Conservation (phyloP, 2,329 filamentous ascomycete species). For the Didymella sp. region DNA sequence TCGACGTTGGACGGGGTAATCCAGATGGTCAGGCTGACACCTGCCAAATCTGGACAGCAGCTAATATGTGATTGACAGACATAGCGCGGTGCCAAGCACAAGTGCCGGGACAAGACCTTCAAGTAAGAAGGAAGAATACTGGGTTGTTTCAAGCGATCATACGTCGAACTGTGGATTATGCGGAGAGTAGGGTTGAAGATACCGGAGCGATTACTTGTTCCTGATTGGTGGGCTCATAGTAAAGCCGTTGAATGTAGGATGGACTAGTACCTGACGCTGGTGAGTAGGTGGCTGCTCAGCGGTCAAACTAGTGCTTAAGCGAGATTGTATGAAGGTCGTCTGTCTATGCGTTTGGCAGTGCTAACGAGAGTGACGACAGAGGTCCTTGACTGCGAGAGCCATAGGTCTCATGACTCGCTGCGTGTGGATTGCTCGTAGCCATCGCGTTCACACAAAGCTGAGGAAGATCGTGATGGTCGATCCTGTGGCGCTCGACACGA, state of each 20-base stretch:
- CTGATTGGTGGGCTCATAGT: conserved; percentile 1
- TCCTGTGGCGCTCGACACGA: neutral
- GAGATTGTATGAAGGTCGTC: neutral
- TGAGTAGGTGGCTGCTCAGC: neutral
- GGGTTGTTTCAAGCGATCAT: conserved; percentile 5
- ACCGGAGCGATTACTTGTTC: neutral
- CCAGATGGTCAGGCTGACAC: conserved; percentile 20
- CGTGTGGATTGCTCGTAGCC: neutral
- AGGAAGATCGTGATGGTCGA: neutral
- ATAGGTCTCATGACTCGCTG: neutral
- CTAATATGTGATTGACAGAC: conserved; percentile 12
- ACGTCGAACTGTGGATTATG: neutral
- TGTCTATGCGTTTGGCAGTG: neutral
- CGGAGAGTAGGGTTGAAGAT: neutral
- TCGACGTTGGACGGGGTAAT: conserved; percentile 2
- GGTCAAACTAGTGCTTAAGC: conserved; percentile 2
- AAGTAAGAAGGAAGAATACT: conserved; percentile 16
- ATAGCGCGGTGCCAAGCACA: conserved; percentile 11
- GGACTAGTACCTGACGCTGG: conserved; percentile 2
- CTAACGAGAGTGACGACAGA: neutral
- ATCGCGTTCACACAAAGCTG: neutral
- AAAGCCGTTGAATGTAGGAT: neutral
- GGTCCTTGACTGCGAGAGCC: neutral
- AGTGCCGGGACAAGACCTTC: conserved; percentile 19
- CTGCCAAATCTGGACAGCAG: conserved; percentile 14